Base-by-base conservation (phyloP, 2,329 filamentous ascomycete species). In the Ceratocystis harringtonii region DNA sequence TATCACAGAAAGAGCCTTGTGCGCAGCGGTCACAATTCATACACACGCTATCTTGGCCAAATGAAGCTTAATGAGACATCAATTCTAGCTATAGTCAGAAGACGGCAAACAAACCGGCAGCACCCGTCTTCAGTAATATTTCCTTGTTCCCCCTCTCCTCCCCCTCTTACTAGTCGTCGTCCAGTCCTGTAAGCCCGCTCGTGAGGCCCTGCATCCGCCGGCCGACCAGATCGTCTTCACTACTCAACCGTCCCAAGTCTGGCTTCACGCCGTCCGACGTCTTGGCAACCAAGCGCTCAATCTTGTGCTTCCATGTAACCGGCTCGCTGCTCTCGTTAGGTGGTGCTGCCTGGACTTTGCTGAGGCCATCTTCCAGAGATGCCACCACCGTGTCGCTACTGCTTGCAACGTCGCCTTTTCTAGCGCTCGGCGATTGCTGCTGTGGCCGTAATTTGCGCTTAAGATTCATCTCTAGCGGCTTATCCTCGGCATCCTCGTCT, bases 391-490 rank as follows among this genome's bases (percentile, higher is more conserved):
- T 65, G 36, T 68, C 68, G 67, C 69, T 65, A 22, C 69, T 66
- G 50, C 62, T 66, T n/a, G 44, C 28, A 25, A 67, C 68, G 48
- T 68, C 65, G 48, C 55, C 63, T 70, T 70, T 25, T 65, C 19
- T 30, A 69, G 57, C 45, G 48, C 68, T 65, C 22, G 52, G 22
- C 12, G 28, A 30, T 3, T 17, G 28, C 25, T 57, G 22, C 66
- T 69, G 12, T 70, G 70, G 44, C 69, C 52, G 52, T 5, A 32
- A 22, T n/a, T 57, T 57, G 52, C 52, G 52, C 52, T 30, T 57
- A 25, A 57, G 22, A 25, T 30, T 25, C 78, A 96, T 96, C 75
- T 96, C 92, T 8, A 96, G 74, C 2, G 90, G 89, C 22, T 79
- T 76, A 63, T 95, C 91, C 69, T 96, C 91, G 43, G 94, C 90